These are phyloP conservation scores for Blastocrithidia nonstop DNA, from an alignment of 208 protist species.

Conservation along the genomic window DNA sequence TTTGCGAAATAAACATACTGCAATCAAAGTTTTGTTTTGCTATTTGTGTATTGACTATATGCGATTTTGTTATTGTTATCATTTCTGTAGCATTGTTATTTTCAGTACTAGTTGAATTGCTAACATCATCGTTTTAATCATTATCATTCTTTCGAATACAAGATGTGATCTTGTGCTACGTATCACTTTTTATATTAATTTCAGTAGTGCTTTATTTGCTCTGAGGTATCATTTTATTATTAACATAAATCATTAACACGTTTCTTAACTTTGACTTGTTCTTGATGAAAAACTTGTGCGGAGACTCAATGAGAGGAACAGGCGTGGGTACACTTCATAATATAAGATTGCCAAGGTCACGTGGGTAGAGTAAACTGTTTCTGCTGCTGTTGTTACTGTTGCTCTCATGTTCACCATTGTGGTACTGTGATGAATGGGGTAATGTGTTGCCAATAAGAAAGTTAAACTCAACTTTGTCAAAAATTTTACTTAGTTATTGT, in stretches of 20 bases:
- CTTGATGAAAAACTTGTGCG: constrained; percentile 49
- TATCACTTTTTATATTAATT: too few species aligned
- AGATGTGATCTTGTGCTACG: too few species aligned
- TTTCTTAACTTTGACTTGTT: constrained; percentile 59
- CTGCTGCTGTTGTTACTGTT: constrained; percentile 1
- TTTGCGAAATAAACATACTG: too few species aligned
- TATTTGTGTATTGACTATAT: not conserved
- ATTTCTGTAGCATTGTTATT: not conserved
- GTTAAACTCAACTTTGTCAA: not conserved
- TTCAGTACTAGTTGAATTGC: not conserved
- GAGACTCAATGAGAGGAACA: constrained; percentile 54
- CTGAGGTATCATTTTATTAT: too few species aligned
- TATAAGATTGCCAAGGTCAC: constrained; percentile 54
- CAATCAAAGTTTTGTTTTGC: not conserved
- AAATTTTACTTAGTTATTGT: constrained; percentile 5
- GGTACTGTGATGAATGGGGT: not conserved
- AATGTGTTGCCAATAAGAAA: not conserved
- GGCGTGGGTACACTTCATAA: constrained; percentile 56
- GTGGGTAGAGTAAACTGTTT: constrained; percentile 15
- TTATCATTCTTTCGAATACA: too few species aligned
- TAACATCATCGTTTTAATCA: not conserved
- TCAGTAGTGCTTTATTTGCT: too few species aligned
- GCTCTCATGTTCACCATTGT: not conserved
- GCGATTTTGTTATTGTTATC: not conserved
- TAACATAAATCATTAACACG: constrained; percentile 62